Evolutionary conservation across 2,329 filamentous ascomycete genomes (phyloP).

Genomic region (Aspergillus sp.): DNA sequence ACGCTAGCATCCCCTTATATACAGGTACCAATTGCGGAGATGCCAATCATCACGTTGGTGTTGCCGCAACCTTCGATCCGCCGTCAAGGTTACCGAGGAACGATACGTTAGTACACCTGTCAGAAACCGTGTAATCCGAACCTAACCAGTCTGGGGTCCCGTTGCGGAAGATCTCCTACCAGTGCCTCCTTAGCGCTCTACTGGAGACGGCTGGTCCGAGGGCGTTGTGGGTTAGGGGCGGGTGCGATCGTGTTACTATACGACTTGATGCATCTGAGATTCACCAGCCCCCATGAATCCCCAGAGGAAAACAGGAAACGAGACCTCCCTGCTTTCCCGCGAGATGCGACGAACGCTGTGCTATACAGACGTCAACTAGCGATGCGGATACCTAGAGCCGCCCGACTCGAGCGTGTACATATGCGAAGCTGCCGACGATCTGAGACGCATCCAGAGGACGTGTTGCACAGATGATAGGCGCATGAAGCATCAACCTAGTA

Average conservation of each 20-base stretch:
- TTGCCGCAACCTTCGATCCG: not conserved
- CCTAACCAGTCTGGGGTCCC: not conserved
- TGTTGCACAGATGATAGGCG: not conserved
- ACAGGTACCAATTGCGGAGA: not conserved
- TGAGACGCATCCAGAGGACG: not conserved
- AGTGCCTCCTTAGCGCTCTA: not conserved
- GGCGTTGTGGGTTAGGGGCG: not conserved
- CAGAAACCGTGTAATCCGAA: not conserved
- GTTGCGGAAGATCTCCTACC: constrained; percentile 4
- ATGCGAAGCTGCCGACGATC: not conserved
- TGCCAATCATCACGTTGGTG: not conserved
- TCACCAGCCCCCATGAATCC: too few relatives aligned
- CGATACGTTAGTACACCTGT: not conserved
- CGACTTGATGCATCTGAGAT: not conserved
- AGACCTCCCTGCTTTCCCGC: not conserved
- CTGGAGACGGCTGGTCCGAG: not conserved
- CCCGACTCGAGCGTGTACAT: not conserved
- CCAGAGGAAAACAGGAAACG: not conserved
- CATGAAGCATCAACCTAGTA: not conserved
- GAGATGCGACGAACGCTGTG: not conserved
- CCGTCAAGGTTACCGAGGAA: not conserved
- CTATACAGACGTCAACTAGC: not conserved
- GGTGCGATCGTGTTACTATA: not conserved
- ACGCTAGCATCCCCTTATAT: not conserved
- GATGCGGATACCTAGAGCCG: not conserved